phyloP scores from a whole-genome alignment of 2,329 filamentous ascomycete genomes.

The Aspergillus chevalieri region DNA sequence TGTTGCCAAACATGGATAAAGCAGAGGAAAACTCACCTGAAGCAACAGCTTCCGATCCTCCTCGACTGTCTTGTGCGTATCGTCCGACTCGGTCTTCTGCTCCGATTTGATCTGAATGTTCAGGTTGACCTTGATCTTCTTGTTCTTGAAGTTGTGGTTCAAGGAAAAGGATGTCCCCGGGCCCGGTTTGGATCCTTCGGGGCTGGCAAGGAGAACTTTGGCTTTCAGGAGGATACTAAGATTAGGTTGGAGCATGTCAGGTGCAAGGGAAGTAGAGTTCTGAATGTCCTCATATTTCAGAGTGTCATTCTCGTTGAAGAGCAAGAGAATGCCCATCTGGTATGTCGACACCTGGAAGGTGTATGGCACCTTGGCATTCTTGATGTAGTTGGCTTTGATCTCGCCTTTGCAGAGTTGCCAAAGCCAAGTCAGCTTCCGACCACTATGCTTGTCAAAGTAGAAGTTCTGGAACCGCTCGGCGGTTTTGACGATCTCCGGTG shows the following conservation, averaged over 20 bases:
- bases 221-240: slow-evolving; percentile 85
- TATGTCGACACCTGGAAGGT: slow-evolving; percentile 97
- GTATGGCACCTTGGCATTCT: slow-evolving; percentile 80
- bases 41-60: slow-evolving; percentile 94
- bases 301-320: slow-evolving; percentile 88
- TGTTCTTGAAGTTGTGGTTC: slow-evolving; percentile 95
- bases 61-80: slow-evolving; percentile 99
- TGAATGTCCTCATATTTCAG: slow-evolving; percentile 84
- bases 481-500: slow-evolving; percentile 74
- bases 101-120: slow-evolving; percentile 94
- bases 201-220: slow-evolving; percentile 71
- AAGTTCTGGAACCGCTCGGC: slow-evolving; percentile 85
- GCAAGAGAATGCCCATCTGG: slow-evolving; percentile 90
- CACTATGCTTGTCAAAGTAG: slow-evolving; percentile 94
- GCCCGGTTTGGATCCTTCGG: slow-evolving; percentile 68
- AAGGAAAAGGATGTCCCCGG: slow-evolving; percentile 73
- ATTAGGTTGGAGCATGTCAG: slow-evolving; percentile 80
- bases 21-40: slow-evolving; percentile 62
- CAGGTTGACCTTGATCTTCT: slow-evolving; percentile 95
- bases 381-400: slow-evolving; percentile 88
- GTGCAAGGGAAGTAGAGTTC: slow-evolving; percentile 69
- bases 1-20: not conserved
- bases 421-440: slow-evolving; percentile 92
- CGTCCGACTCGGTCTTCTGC: slow-evolving; percentile 89
- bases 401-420: slow-evolving; percentile 99